phyloP scores from a whole-genome alignment of 257 asterid species.

The Ajuga chamaepitys region DNA sequence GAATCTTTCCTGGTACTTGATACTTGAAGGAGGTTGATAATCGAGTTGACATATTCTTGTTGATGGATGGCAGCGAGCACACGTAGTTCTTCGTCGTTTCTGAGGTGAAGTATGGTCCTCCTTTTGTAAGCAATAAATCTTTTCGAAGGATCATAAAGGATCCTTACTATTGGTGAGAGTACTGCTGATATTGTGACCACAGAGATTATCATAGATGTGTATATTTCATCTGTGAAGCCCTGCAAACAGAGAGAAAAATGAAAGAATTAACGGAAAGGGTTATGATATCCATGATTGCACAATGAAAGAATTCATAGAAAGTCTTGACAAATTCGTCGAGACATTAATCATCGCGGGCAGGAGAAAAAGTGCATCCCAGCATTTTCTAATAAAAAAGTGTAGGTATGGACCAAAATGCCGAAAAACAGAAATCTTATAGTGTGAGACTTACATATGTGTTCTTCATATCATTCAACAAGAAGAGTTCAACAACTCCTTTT shows the following conservation, averaged over 20 bases:
- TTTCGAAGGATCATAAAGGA: constrained; percentile 55
- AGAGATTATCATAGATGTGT: constrained; percentile 37
- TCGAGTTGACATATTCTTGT: constrained; percentile 40
- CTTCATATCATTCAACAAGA: constrained; percentile 38
- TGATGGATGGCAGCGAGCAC: constrained; percentile 48
- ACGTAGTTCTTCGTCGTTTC: constrained; percentile 43
- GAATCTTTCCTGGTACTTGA: constrained; percentile 40
- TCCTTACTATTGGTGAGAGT: constrained; percentile 44
- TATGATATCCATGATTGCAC: background rate
- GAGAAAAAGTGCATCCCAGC: no score
- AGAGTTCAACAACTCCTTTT: constrained; percentile 69
- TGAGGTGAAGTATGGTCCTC: constrained; percentile 44
- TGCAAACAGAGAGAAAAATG: constrained; percentile 19
- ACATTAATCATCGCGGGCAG: no score
- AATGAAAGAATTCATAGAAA: no score
- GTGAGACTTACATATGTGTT: constrained; percentile 33
- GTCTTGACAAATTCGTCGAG: no score
- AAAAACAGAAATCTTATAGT: background rate
- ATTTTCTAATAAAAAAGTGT: no score
- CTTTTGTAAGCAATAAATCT: constrained; percentile 53
- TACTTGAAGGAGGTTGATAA: constrained; percentile 46
- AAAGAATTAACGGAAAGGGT: background rate
- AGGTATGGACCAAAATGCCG: no score
- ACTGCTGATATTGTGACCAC: constrained; percentile 44
- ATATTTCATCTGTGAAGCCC: constrained; percentile 37